Conservation (phyloP, 1,284 basidiomycete genomes). For the Porodaedalea pini region DNA sequence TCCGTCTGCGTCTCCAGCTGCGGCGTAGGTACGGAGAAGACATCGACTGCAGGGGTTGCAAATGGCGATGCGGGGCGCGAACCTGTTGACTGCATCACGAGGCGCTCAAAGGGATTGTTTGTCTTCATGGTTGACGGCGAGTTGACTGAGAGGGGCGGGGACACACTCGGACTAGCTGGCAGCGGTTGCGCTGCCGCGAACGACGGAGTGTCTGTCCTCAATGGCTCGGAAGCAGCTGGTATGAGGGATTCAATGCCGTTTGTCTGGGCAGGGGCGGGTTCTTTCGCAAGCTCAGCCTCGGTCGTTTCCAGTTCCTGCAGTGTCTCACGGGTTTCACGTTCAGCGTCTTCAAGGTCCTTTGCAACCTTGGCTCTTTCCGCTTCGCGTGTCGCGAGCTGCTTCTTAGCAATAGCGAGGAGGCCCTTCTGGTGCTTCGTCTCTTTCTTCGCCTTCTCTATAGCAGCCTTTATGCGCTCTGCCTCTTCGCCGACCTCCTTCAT, state of each 20-base stretch:
- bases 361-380: slow-evolving; percentile 68
- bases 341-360: slow-evolving; percentile 68
- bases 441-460: slow-evolving; percentile 87
- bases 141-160: slow-evolving; percentile 34
- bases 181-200: slow-evolving; percentile 67
- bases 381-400: slow-evolving; percentile 88
- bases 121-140: slow-evolving; percentile 56
- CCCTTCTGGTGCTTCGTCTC: slow-evolving; percentile 97
- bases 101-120: slow-evolving; percentile 91
- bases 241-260: slow-evolving; percentile 20
- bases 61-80: slow-evolving; percentile 56
- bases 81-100: slow-evolving; percentile 47
- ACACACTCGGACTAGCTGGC: slow-evolving; percentile 61
- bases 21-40: slow-evolving; percentile 34
- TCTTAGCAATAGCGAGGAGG: slow-evolving; percentile 88
- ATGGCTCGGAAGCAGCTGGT: slow-evolving; percentile 26
- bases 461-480: slow-evolving; percentile 66
- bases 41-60: slow-evolving; percentile 40
- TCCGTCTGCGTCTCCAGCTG: slow-evolving; percentile 15
- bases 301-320: slow-evolving; percentile 56
- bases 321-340: slow-evolving; percentile 48
- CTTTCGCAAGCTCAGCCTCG: slow-evolving; percentile 48
- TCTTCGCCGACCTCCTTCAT: slow-evolving; percentile 81
- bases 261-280: slow-evolving; percentile 18
- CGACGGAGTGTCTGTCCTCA: slow-evolving; percentile 43